These are phyloP conservation scores for Boletus vinaceobasis DNA, from an alignment of 768 basidiomycete species.

Conservation along the genomic window DNA sequence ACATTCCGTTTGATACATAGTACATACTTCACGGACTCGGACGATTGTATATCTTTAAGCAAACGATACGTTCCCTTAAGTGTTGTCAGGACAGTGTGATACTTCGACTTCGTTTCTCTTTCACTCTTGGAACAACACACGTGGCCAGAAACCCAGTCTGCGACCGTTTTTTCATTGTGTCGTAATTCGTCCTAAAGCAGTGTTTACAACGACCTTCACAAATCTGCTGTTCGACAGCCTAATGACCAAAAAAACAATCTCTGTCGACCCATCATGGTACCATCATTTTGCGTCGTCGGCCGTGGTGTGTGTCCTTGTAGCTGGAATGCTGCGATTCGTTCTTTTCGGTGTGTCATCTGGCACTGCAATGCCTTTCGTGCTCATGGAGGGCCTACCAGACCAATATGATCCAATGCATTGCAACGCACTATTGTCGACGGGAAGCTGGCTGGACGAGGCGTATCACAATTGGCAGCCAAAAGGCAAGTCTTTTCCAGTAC, in stretches of 20 bases:
- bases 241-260: constrained; percentile 31
- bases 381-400: constrained; percentile 42
- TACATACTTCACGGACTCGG: constrained; percentile 9
- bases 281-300: constrained; percentile 44
- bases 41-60: background rate
- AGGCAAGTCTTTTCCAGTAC: constrained; percentile 41
- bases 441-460: constrained; percentile 72
- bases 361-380: background rate
- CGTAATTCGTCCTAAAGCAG: background rate
- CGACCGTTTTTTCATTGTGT: background rate
- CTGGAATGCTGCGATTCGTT: constrained; percentile 42
- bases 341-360: constrained; percentile 40
- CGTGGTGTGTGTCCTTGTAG: constrained; percentile 37
- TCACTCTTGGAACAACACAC: background rate
- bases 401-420: constrained; percentile 72
- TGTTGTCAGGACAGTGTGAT: background rate
- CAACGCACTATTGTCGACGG: constrained; percentile 61
- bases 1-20: background rate
- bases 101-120: background rate
- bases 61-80: background rate
- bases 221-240: constrained; percentile 1
- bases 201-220: background rate
- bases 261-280: constrained; percentile 47
- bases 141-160: background rate
- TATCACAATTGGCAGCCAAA: constrained; percentile 85